phyloP scores from a whole-genome alignment of 1,284 basidiomycete species.

The Irpex rosettiformis region DNA sequence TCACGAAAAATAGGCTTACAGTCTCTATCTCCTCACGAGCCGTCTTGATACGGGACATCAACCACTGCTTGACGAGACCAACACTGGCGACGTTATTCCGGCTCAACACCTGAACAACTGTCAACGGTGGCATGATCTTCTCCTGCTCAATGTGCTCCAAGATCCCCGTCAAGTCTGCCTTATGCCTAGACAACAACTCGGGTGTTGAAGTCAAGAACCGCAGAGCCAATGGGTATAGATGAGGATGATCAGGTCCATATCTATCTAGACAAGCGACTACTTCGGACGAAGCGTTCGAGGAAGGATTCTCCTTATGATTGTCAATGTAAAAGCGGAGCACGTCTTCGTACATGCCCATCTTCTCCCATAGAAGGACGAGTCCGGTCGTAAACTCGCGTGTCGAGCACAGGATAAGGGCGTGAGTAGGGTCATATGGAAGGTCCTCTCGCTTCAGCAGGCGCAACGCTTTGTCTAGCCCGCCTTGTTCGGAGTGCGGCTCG shows the following conservation, averaged over 20 bases:
- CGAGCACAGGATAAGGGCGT: conserved; percentile 92
- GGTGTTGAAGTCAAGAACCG: conserved; percentile 84
- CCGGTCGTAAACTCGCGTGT: conserved; percentile 80
- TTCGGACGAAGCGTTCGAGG: conserved; percentile 51
- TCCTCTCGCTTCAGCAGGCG: conserved; percentile 57
- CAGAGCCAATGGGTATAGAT: conserved; percentile 88
- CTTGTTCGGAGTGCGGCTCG: conserved; percentile 21
- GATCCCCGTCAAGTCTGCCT: conserved; percentile 66
- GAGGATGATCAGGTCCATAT: conserved; percentile 71
- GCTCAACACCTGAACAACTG: conserved; percentile 85
- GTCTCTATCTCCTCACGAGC: conserved; percentile 76
- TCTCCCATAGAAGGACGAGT: conserved; percentile 89
- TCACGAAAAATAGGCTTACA: conserved; percentile 57
- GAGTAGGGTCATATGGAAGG: conserved; percentile 85
- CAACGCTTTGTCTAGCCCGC: conserved; percentile 59
- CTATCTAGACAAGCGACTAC: conserved; percentile 71
- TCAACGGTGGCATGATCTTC: conserved; percentile 82
- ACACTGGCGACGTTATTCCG: conserved; percentile 86
- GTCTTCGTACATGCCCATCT: conserved; percentile 94
- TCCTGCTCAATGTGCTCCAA: conserved; percentile 77
- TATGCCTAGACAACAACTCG: conserved; percentile 66
- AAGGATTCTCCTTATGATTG: conserved; percentile 42
- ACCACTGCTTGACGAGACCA: conserved; percentile 87
- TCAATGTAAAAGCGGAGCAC: conserved; percentile 92
- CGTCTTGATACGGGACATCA: conserved; percentile 74